Evolutionary conservation across 1,284 basidiomycete species (phyloP), one percentile per base, ranked within the genome.

Genomic region (Heimioporus retisporus): DNA sequence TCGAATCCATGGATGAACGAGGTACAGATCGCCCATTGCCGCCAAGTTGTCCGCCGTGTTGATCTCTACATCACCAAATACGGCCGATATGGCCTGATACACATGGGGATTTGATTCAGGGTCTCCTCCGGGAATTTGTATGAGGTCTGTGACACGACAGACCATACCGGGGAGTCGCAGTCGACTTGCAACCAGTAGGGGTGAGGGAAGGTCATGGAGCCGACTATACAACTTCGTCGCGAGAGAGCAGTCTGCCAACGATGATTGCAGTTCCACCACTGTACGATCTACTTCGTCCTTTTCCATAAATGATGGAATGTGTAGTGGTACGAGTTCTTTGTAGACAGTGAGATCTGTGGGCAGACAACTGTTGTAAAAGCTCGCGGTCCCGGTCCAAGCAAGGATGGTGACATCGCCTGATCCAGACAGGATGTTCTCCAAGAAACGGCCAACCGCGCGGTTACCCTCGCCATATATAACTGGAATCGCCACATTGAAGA

Each of bases 1-100:
- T 5, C 54, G 46, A 19, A 70, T 70, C 68, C 68, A 67, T 8
- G 67, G 68, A 28, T 70, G 68, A 5, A 67, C 46, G 5, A 69
- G 48, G 59, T 18, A 58, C 18, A 59, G 40, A 21, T 58, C 54
- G 2, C 11, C 40, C 42, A 55, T 55, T 21, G n/a, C 31, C 18
- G 18, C 48, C 10, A 71, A 25, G n/a, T 63, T n/a, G 2, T 51
- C 53, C 15, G 5, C 14, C 2, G 71, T 68, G 25, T 56, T 50
- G 50, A 71, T 63, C 16, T 59, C 23, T 2, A 63, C 35, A 10
- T 55, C 54, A 3, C 62, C 69, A 16, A 71, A 54, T 4, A 16
- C 31, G 6, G 46, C 0, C 1, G 68, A 43, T 19, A 28, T 63
- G 28, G 60, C 64, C 10, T 7, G 62, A 46, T 71, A 71, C 14